Evolutionary conservation across 2,329 filamentous ascomycete genomes (phyloP).

Genomic region (Aspergillus ruber): DNA sequence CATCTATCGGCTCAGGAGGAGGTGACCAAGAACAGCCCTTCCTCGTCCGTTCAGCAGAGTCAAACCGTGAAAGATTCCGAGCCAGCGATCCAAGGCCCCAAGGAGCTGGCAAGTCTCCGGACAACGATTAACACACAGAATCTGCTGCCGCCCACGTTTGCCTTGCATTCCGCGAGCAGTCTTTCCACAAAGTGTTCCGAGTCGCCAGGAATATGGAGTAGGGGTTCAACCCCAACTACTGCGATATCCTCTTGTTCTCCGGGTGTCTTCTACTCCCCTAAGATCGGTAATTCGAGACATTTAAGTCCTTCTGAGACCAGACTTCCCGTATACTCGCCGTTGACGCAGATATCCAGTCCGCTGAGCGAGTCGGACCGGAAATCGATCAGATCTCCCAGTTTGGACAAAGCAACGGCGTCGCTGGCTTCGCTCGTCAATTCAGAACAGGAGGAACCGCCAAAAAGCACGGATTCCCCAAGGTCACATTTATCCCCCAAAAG

Average conservation of each 20-base stretch:
- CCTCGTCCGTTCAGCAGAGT: conserved; percentile 11
- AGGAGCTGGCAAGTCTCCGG: conserved; percentile 33
- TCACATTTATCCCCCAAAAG: conserved; percentile 44
- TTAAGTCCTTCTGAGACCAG: conserved; percentile 33
- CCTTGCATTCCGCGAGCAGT: conserved; percentile 35
- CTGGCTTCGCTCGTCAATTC: conserved; percentile 6
- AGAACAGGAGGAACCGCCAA: conserved; percentile 2
- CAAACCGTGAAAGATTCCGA: conserved; percentile 12
- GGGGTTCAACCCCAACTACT: conserved; percentile 45
- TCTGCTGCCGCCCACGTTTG: conserved; percentile 32
- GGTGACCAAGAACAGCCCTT: conserved; percentile 6
- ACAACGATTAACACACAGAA: conserved; percentile 29
- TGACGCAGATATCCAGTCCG: conserved; percentile 11
- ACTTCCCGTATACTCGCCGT: conserved; percentile 23
- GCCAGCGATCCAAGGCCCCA: conserved; percentile 21
- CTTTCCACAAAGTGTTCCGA: conserved; percentile 42
- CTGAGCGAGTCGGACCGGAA: conserved; percentile 14
- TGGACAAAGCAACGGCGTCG: conserved; percentile 6
- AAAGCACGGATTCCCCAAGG: conserved; percentile 1
- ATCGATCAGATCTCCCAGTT: conserved; percentile 7
- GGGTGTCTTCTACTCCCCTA: conserved; percentile 37
- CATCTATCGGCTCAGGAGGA: conserved; percentile 8
- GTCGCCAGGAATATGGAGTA: conserved; percentile 42
- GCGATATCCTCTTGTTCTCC: conserved; percentile 44
- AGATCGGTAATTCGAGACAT: conserved; percentile 30